Base-by-base conservation (phyloP, 148 eudicot species). In the Rhododendron williamsianum region DNA sequence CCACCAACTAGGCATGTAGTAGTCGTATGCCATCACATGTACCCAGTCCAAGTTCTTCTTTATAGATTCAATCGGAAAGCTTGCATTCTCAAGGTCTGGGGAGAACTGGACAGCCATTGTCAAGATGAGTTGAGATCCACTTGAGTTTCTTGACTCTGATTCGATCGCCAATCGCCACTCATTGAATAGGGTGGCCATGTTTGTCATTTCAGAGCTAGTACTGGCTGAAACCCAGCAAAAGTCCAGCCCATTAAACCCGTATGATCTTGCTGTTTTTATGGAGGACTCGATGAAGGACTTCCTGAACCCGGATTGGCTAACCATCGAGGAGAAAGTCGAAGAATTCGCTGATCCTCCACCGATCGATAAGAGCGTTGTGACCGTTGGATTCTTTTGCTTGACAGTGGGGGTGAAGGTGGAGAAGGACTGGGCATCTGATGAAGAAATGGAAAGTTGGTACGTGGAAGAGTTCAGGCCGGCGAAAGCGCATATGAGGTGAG, bases 201-300 rank as follows among this genome's bases (percentile, higher is more conserved):
- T 25, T 9, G 1, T 3, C 73, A 67, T 86, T 3, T 67, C 73
- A 25, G 82, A 51, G 33, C 69, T 65, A 27, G 67, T 85, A 45
- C 65, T 85, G 1, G 79, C 84, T 3, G 16, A 51, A 79, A 73
- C 78, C 36, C 85, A 74, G 1, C 3, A 52, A 4, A 92, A 27
- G 45, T 92, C 92, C 1, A 88, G 51, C 46, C 94, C 94, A 19
- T 79, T 43, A 60, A 90, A 92, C 3, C 81, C 89, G 30, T 87
- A 87, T 5, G 3, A 18, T 45, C 90, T 80, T 15, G 91, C 91
- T 16, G 72, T 80, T 33, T 80, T 74, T 41, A 92, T 88, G 23
- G 92, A 83, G 27, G 93, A 89, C 36, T 87, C 30, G 43, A 91
- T 87, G 84, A 91, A 91, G n/a, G 89, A 81, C 5, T 46, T 83